Evolutionary conservation across 2,329 filamentous ascomycete genomes (phyloP).

Genomic region (Aspergillus melleus): DNA sequence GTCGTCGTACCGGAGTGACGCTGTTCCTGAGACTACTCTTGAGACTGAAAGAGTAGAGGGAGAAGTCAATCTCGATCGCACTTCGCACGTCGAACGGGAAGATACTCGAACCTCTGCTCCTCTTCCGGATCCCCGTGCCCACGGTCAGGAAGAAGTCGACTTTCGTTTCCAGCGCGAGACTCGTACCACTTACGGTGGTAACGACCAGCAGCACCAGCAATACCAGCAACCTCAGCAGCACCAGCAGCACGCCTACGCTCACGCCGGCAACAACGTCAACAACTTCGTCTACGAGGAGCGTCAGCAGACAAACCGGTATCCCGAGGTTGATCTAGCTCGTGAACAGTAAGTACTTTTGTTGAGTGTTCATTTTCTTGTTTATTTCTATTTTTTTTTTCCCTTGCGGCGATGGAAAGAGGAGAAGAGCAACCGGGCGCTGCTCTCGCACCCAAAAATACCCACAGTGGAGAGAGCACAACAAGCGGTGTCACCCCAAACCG

Average conservation of each 20-base stretch:
- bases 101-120: conserved; percentile 74
- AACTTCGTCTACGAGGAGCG: conserved; percentile 28
- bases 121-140: conserved; percentile 66
- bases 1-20: conserved; percentile 86
- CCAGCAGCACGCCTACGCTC: neutral
- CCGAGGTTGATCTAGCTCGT: conserved; percentile 52
- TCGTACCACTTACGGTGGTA: conserved; percentile 35
- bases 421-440: neutral
- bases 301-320: conserved; percentile 38
- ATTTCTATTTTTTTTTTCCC: conserved; percentile 9
- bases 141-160: conserved; percentile 83
- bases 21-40: conserved; percentile 64
- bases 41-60: conserved; percentile 74
- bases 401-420: neutral
- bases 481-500: conserved; percentile 22
- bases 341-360: conserved; percentile 45
- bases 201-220: conserved; percentile 4
- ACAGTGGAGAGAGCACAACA: conserved; percentile 26
- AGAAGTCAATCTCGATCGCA: conserved; percentile 73
- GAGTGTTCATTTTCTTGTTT: conserved; percentile 15
- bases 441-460: neutral
- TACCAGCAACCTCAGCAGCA: no score
- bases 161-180: conserved; percentile 62
- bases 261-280: neutral
- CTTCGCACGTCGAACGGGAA: conserved; percentile 95